Conservation (phyloP, 2,329 filamentous ascomycete genomes). For the Sarocladium brachiariae region DNA sequence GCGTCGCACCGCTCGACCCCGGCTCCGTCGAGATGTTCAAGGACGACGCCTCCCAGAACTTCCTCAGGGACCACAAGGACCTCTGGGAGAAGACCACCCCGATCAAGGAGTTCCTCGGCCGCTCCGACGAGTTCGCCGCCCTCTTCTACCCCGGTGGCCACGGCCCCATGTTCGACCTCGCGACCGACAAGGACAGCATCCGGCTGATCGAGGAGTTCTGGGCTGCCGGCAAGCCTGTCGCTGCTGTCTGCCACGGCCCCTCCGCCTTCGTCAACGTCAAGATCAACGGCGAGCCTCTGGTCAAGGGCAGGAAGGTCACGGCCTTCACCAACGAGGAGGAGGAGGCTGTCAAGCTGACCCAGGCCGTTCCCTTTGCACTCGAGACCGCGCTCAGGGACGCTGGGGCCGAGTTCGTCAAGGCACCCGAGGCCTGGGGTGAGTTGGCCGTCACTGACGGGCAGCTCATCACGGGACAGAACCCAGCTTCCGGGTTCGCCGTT, state of each 20-base stretch:
- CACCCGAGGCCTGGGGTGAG: slow-evolving; percentile 40
- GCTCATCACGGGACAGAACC: slow-evolving; percentile 54
- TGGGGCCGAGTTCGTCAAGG: slow-evolving; percentile 51
- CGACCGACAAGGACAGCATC: slow-evolving; percentile 47
- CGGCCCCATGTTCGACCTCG: slow-evolving; percentile 63
- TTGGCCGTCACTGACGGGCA: slow-evolving; percentile 44
- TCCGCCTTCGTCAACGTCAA: slow-evolving; percentile 54
- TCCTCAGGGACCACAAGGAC: slow-evolving; percentile 46
- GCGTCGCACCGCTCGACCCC: slow-evolving; percentile 55
- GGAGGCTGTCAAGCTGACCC: slow-evolving; percentile 37
- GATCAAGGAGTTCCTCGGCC: slow-evolving; percentile 49
- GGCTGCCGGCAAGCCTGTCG: slow-evolving; percentile 52
- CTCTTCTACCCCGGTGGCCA: slow-evolving; percentile 52
- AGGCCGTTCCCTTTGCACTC: slow-evolving; percentile 51
- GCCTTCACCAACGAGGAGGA: slow-evolving; percentile 57
- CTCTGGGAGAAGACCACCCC: slow-evolving; percentile 59
- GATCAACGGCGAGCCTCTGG: slow-evolving; percentile 43
- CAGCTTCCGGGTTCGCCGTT: slow-evolving; percentile 42
- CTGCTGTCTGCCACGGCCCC: slow-evolving; percentile 64
- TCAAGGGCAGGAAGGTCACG: slow-evolving; percentile 51
- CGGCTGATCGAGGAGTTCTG: slow-evolving; percentile 57
- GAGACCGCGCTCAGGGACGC: slow-evolving; percentile 47
- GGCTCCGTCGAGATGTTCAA: slow-evolving; percentile 48
- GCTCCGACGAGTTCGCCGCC: slow-evolving; percentile 55
- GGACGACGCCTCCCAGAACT: slow-evolving; percentile 46